Conservation (phyloP, 345 rosid species). For the Pelargonium nanum region DNA sequence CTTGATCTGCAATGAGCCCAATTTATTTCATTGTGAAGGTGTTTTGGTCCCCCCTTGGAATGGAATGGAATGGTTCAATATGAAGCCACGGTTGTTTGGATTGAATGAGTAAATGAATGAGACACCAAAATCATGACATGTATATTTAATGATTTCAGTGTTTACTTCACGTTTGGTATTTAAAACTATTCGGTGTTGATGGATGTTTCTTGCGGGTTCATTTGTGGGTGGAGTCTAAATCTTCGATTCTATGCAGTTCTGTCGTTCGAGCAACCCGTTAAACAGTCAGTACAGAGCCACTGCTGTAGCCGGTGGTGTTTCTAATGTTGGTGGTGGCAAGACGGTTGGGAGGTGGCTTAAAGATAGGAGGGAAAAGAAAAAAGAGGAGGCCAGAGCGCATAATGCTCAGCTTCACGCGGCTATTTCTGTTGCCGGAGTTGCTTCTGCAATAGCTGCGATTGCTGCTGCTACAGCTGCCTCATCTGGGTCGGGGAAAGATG, state of each 20-base stretch:
- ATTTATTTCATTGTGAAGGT: no score
- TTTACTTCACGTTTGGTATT: no score
- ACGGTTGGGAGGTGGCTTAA: slow-evolving; percentile 84
- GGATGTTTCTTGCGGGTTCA: no score
- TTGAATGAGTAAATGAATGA: no score
- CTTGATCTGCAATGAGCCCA: not conserved
- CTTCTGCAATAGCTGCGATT: slow-evolving; percentile 77
- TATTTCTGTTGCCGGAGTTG: slow-evolving; percentile 69
- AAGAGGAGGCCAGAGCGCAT: slow-evolving; percentile 67
- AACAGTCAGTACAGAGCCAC: slow-evolving; percentile 34
- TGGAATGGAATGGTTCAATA: no score
- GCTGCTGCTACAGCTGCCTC: slow-evolving; percentile 74
- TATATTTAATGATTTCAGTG: no score
- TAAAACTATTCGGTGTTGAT: no score
- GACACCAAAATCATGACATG: no score
- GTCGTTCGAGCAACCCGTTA: slow-evolving; percentile 33
- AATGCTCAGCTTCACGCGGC: slow-evolving; percentile 85
- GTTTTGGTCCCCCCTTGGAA: no score
- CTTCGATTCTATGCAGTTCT: slow-evolving; percentile 35
- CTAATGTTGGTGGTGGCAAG: slow-evolving; percentile 40
- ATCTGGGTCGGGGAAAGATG: slow-evolving; percentile 55
- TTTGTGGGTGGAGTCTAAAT: not conserved
- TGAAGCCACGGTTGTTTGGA: no score
- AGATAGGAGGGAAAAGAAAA: slow-evolving; percentile 78
- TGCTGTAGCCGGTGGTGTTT: slow-evolving; percentile 18